These are phyloP conservation scores for Basipetospora sp. DNA, from an alignment of 2,329 filamentous ascomycete genomes.

Conservation along the genomic window DNA sequence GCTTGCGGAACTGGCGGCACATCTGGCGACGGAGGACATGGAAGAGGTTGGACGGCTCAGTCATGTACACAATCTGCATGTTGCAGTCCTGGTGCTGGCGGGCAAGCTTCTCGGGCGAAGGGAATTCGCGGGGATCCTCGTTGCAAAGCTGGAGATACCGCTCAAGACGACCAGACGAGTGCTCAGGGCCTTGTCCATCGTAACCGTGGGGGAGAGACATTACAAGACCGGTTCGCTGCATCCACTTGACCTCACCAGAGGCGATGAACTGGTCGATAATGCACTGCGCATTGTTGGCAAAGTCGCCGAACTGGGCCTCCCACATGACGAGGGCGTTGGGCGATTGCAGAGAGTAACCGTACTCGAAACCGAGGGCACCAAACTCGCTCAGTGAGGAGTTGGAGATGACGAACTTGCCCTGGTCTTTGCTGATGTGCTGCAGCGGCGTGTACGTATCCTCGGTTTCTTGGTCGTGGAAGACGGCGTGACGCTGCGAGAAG, in stretches of 20 bases:
- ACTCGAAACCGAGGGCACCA: constrained; percentile 82
- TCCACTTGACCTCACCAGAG: constrained; percentile 95
- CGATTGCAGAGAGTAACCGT: constrained; percentile 92
- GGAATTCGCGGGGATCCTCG: constrained; percentile 90
- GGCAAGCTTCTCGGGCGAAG: constrained; percentile 71
- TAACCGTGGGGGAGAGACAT: constrained; percentile 96
- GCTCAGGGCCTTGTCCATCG: constrained; percentile 93
- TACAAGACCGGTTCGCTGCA: constrained; percentile 91
- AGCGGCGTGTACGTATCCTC: constrained; percentile 88
- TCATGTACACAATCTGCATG: constrained; percentile 97
- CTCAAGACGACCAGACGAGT: constrained; percentile 94
- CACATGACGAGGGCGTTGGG: constrained; percentile 97
- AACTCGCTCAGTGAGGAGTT: constrained; percentile 75
- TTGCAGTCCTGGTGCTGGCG: constrained; percentile 99
- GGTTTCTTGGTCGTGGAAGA: constrained; percentile 92
- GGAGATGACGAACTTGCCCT: constrained; percentile 89
- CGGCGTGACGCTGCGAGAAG: constrained; percentile 93
- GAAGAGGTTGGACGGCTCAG: constrained; percentile 90
- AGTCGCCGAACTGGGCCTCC: constrained; percentile 99
- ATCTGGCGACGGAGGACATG: constrained; percentile 93
- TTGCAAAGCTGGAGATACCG: constrained; percentile 94
- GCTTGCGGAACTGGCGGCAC: constrained; percentile 98
- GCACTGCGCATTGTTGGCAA: constrained; percentile 97
- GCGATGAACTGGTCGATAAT: constrained; percentile 99
- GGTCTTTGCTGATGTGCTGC: constrained; percentile 75